Conservation (phyloP, 192 early-diverging fungal species). For the Gaertneriomyces semiglobifer region DNA sequence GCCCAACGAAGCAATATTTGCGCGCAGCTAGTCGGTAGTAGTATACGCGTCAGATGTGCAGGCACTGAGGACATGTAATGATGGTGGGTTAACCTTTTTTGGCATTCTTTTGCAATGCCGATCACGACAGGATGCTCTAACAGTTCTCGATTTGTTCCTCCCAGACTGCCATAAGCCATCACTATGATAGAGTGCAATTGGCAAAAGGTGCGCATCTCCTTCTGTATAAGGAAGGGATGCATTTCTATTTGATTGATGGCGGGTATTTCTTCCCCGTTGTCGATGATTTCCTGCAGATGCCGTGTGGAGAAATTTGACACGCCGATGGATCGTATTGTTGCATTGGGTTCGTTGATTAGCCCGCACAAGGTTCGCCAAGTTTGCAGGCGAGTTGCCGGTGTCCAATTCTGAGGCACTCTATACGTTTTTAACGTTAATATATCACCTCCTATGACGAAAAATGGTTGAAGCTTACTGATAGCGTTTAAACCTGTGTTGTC, state of each 20-base stretch:
- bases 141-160: background rate
- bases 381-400: slow-evolving; percentile 29
- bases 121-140: slow-evolving; percentile 14
- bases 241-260: slow-evolving; percentile 83
- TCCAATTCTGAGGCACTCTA: slow-evolving; percentile 14
- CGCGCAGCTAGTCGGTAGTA: slow-evolving; percentile 38
- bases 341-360: slow-evolving; percentile 61
- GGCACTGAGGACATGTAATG: background rate
- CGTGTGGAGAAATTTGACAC: slow-evolving; percentile 60
- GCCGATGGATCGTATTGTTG: slow-evolving; percentile 58
- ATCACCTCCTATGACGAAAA: background rate
- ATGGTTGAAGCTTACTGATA: slow-evolving; percentile 3
- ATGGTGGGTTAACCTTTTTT: background rate
- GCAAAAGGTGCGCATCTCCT: slow-evolving; percentile 73
- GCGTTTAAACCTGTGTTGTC: slow-evolving; percentile 13
- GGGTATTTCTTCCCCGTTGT: slow-evolving; percentile 64
- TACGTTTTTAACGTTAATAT: background rate
- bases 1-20: slow-evolving; percentile 62
- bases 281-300: slow-evolving; percentile 61
- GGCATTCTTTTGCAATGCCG: slow-evolving; percentile 9
- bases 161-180: slow-evolving; percentile 68
- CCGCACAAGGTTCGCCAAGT: slow-evolving; percentile 80
- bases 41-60: background rate
- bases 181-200: slow-evolving; percentile 63
- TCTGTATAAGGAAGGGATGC: slow-evolving; percentile 69